Conservation (phyloP, 2,329 filamentous ascomycete species). For the Teratosphaeria viscida region DNA sequence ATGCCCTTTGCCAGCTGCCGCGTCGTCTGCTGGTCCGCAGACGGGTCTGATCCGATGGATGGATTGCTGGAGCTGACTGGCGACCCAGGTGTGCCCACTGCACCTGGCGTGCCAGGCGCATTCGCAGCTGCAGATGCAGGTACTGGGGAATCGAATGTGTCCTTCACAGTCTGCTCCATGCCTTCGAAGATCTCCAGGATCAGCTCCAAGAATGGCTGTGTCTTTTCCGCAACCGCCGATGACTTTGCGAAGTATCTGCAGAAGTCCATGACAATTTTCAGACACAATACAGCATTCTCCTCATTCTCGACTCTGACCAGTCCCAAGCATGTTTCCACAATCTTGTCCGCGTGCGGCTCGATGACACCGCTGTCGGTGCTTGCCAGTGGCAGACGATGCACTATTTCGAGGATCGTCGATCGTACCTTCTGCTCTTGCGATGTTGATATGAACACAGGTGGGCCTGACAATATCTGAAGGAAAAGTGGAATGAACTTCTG, state of each 20-base stretch:
- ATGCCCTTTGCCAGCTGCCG: slow-evolving; percentile 81
- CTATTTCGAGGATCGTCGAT: slow-evolving; percentile 85
- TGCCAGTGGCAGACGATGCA: slow-evolving; percentile 71
- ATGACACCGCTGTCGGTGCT: slow-evolving; percentile 56
- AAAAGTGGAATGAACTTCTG: slow-evolving; percentile 84
- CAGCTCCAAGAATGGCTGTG: slow-evolving; percentile 79
- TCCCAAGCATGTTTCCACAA: slow-evolving; percentile 82
- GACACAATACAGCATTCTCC: slow-evolving; percentile 94
- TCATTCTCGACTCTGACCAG: slow-evolving; percentile 90
- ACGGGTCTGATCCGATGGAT: slow-evolving; percentile 52
- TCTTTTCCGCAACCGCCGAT: slow-evolving; percentile 58
- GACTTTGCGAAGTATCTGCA: slow-evolving; percentile 80
- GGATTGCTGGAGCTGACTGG: slow-evolving; percentile 65
- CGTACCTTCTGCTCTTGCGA: slow-evolving; percentile 89
- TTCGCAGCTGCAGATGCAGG: slow-evolving; percentile 49
- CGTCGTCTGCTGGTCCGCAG: slow-evolving; percentile 63
- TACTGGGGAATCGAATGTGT: slow-evolving; percentile 68
- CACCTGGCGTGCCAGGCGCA: slow-evolving; percentile 54
- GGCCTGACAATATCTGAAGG: slow-evolving; percentile 70
- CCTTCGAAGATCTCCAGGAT: slow-evolving; percentile 94
- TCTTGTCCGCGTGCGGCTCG: slow-evolving; percentile 77
- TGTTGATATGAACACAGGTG: slow-evolving; percentile 82
- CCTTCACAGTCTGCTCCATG: slow-evolving; percentile 87
- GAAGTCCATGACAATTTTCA: slow-evolving; percentile 96
- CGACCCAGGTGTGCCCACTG: slow-evolving; percentile 64